Percentiles rank a stretch among this genome's conserved stretches.
These are phyloP conservation scores for Talaromyces islandicus DNA, from an alignment of 2,329 filamentous ascomycete species.

Conservation along the genomic window DNA sequence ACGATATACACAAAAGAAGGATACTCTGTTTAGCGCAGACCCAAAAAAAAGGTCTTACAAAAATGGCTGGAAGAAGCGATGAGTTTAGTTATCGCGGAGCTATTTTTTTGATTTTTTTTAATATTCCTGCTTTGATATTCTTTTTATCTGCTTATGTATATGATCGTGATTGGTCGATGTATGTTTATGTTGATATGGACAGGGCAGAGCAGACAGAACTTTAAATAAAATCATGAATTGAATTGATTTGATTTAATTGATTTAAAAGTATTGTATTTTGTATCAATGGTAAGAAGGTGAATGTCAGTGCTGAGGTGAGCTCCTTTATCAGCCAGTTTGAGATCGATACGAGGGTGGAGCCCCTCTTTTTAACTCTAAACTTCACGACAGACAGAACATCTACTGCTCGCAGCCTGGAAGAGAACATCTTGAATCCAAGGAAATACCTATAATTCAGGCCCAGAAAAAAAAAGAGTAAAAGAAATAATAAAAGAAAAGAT, in stretches of 20 bases:
- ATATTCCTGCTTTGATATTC: neutral
- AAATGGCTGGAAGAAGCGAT: neutral
- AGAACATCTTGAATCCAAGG: neutral
- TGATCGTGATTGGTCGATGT: constrained; percentile 4
- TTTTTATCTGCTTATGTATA: neutral
- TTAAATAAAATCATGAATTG: neutral
- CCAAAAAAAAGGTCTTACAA: neutral
- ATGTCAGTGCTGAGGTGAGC: neutral
- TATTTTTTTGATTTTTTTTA: neutral
- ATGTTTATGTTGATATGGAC: constrained; percentile 1
- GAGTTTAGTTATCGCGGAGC: neutral
- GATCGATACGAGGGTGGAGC: neutral
- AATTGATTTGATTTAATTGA: neutral
- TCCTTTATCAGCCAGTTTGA: neutral
- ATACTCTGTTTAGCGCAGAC: neutral
- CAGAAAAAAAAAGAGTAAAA: neutral
- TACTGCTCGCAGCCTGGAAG: neutral
- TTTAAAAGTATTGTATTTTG: neutral
- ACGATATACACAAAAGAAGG: neutral
- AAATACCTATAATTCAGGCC: neutral
- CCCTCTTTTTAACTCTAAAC: neutral
- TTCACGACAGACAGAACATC: neutral
- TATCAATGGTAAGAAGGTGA: no score
- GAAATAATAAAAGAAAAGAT: constrained; percentile 32
- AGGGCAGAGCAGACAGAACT: neutral